Evolutionary conservation across 441 rosid genomes (phyloP).

Genomic region (Adansonia rubrostipa): DNA sequence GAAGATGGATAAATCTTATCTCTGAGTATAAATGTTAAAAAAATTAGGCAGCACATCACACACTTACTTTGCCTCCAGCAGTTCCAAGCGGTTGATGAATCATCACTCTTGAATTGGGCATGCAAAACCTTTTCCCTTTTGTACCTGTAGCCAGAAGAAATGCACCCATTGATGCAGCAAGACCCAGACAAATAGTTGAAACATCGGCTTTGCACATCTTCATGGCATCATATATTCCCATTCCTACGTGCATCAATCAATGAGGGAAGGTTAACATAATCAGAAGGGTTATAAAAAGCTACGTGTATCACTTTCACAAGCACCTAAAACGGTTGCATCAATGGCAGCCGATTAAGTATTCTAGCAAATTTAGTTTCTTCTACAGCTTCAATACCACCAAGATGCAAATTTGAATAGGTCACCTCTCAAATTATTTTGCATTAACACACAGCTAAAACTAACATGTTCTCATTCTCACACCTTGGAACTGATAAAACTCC

Average conservation of each 20-base stretch:
- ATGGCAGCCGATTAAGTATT: background rate
- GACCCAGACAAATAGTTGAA: conserved; percentile 71
- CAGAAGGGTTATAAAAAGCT: conserved; percentile 3
- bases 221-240: conserved; percentile 97
- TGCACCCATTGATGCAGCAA: conserved; percentile 95
- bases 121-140: conserved; percentile 91
- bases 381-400: background rate
- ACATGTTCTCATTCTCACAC: background rate
- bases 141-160: conserved; percentile 86
- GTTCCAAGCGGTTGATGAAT: conserved; percentile 94
- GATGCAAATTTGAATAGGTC: background rate
- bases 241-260: conserved; percentile 46
- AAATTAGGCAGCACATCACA: conserved; percentile 20
- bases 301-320: background rate
- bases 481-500: background rate
- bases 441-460: background rate
- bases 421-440: conserved; percentile 3
- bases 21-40: conserved; percentile 15
- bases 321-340: background rate
- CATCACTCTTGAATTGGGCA: conserved; percentile 96
- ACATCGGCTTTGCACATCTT: conserved; percentile 31
- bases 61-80: conserved; percentile 78
- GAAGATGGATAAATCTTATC: background rate
- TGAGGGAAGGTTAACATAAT: conserved; percentile 12
- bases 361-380: background rate